These are phyloP conservation scores for Daldinia vernicosa DNA, from an alignment of 495 filamentous ascomycete species.

Conservation along the genomic window DNA sequence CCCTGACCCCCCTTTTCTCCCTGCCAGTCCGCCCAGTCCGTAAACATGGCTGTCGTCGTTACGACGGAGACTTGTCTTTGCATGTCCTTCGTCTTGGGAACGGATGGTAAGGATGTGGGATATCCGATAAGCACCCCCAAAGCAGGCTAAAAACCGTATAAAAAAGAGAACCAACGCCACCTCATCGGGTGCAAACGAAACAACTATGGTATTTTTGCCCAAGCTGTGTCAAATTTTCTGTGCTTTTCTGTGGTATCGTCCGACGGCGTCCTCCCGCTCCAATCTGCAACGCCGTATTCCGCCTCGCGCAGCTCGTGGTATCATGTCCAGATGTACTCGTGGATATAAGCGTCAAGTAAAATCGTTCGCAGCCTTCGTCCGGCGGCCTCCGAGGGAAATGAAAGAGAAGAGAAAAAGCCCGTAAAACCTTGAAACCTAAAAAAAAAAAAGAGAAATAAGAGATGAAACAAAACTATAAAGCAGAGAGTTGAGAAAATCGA, in stretches of 20 bases:
- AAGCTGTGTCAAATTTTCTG: slow-evolving; percentile 43
- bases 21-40: slow-evolving; percentile 4
- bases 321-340: slow-evolving; percentile 49
- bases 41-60: slow-evolving; percentile 3
- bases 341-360: slow-evolving; percentile 48
- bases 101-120: slow-evolving; percentile 17
- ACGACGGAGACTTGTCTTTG: slow-evolving; percentile 6
- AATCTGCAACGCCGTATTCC: slow-evolving; percentile 50
- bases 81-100: slow-evolving; percentile 7
- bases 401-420: slow-evolving; percentile 9
- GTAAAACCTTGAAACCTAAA: slow-evolving; percentile 5
- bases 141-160: slow-evolving; percentile 30
- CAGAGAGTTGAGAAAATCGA: slow-evolving; percentile 29
- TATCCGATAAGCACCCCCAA: slow-evolving; percentile 24
- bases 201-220: slow-evolving; percentile 42
- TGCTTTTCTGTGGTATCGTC: slow-evolving; percentile 51
- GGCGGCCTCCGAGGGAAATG: slow-evolving; percentile 19
- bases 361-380: slow-evolving; percentile 41
- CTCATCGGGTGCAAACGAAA: slow-evolving; percentile 32
- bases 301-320: slow-evolving; percentile 48
- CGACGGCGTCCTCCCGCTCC: slow-evolving; percentile 47
- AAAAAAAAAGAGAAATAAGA: slow-evolving; percentile 13
- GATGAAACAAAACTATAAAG: slow-evolving; percentile 42
- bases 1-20: slow-evolving; percentile 17
- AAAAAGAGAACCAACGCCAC: slow-evolving; percentile 34